Percentiles rank a stretch among this genome's conserved stretches.
These are phyloP conservation scores for Logfia minima DNA, from an alignment of 129 eudicot genomes.

Conservation along the genomic window DNA sequence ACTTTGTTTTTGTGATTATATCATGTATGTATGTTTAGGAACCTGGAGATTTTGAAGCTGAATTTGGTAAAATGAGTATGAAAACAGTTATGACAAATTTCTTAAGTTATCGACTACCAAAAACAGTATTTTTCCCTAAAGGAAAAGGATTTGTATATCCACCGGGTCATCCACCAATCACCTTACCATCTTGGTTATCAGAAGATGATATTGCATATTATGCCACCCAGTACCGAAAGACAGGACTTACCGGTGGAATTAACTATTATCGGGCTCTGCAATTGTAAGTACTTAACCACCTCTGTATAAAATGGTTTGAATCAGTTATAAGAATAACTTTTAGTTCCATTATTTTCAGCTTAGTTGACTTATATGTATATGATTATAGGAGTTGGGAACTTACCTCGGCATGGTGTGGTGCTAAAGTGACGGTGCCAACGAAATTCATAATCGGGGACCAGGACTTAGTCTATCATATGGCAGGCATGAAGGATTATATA, in stretches of 20 bases:
- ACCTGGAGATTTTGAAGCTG: no score
- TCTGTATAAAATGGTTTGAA: no score
- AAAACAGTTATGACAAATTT: no score
- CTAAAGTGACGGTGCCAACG: constrained; percentile 58
- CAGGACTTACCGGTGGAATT: constrained; percentile 60
- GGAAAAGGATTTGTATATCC: no score
- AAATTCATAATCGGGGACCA: constrained; percentile 62
- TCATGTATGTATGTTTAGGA: no score
- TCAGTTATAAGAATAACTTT: no score
- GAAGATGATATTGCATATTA: constrained; percentile 52
- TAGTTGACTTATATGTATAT: not conserved
- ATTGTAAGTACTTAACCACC: constrained; percentile 39
- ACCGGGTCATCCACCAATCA: not conserved
- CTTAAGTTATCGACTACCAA: no score
- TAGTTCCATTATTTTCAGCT: no score
- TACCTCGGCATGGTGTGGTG: constrained; percentile 46
- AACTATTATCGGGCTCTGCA: constrained; percentile 67
- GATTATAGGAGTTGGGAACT: constrained; percentile 45
- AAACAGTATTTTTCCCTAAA: no score
- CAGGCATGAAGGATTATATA: constrained; percentile 51
- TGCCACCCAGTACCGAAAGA: constrained; percentile 32
- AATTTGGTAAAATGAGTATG: no score
- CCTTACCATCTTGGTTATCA: constrained; percentile 59
- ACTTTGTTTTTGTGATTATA: no score
- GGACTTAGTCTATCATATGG: constrained; percentile 49